Evolutionary conservation across 345 rosid species (phyloP).

Genomic region (Salix purpurea): DNA sequence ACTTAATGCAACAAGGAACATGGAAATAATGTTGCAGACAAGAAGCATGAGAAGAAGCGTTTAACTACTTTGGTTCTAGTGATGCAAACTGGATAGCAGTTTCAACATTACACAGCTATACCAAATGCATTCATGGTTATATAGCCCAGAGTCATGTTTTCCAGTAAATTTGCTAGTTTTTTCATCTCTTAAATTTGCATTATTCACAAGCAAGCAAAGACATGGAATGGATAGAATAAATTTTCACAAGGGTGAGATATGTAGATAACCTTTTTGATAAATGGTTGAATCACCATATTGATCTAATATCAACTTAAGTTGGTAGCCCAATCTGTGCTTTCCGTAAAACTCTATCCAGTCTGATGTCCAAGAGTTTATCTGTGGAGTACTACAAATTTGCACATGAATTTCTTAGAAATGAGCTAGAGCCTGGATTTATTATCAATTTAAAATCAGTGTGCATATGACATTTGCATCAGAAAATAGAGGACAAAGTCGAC

Average conservation of each 20-base stretch:
- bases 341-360: conserved; percentile 89
- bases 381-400: conserved; percentile 61
- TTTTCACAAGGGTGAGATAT: neutral
- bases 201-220: neutral
- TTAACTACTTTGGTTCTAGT: neutral
- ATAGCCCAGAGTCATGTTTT: neutral
- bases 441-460: neutral
- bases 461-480: neutral
- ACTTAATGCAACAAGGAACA: neutral
- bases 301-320: conserved; percentile 65
- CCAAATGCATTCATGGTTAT: no score
- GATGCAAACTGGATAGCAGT: neutral
- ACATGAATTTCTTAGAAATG: conserved; percentile 11
- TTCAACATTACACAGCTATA: neutral
- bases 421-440: neutral
- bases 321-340: conserved; percentile 79
- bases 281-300: conserved; percentile 69
- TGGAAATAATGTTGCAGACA: neutral
- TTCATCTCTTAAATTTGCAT: no score
- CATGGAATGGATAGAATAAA: neutral
- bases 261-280: conserved; percentile 60
- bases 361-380: conserved; percentile 83
- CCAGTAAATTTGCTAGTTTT: neutral
- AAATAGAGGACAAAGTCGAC: neutral
- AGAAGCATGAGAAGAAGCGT: neutral